These are phyloP conservation scores for Umbelopsis sp. DNA, from an alignment of 371 early-diverging fungal genomes.

Conservation along the genomic window DNA sequence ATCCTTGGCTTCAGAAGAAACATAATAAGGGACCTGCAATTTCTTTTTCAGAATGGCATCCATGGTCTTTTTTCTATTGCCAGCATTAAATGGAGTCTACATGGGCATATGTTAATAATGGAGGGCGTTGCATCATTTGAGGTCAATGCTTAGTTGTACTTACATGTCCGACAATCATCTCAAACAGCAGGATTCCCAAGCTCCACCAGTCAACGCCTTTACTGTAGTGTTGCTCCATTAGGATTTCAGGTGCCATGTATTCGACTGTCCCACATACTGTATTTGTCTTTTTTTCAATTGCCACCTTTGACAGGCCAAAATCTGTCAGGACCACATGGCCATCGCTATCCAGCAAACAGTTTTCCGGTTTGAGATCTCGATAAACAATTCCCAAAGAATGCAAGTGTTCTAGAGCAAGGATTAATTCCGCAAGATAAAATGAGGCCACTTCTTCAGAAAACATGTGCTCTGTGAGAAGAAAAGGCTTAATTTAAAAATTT, in stretches of 20 bases:
- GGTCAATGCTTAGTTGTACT: constrained; percentile 15
- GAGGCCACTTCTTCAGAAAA: constrained; percentile 78
- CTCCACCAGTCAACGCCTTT: constrained; percentile 95
- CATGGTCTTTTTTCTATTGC: constrained; percentile 79
- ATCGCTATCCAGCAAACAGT: constrained; percentile 77
- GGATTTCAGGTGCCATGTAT: constrained; percentile 79
- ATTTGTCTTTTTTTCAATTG: constrained; percentile 70
- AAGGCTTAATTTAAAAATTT: neutral
- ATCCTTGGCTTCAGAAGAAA: constrained; percentile 71
- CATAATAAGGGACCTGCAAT: constrained; percentile 72
- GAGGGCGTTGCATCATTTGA: too few species aligned
- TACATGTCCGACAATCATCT: constrained; percentile 78
- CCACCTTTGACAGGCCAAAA: constrained; percentile 89
- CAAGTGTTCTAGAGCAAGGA: constrained; percentile 85
- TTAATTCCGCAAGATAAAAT: constrained; percentile 85
- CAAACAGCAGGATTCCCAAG: constrained; percentile 88
- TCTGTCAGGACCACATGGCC: constrained; percentile 90
- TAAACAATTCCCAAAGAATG: constrained; percentile 88
- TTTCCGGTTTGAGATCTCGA: constrained; percentile 89
- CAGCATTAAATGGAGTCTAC: constrained; percentile 76
- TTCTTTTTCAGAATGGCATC: constrained; percentile 80
- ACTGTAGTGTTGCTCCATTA: constrained; percentile 81
- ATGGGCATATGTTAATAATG: neutral
- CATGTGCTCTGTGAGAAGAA: constrained; percentile 64
- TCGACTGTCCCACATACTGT: constrained; percentile 94